These are phyloP conservation scores for Fusarium pseudonygamai DNA, from an alignment of 2,329 filamentous ascomycete genomes.

Conservation along the genomic window DNA sequence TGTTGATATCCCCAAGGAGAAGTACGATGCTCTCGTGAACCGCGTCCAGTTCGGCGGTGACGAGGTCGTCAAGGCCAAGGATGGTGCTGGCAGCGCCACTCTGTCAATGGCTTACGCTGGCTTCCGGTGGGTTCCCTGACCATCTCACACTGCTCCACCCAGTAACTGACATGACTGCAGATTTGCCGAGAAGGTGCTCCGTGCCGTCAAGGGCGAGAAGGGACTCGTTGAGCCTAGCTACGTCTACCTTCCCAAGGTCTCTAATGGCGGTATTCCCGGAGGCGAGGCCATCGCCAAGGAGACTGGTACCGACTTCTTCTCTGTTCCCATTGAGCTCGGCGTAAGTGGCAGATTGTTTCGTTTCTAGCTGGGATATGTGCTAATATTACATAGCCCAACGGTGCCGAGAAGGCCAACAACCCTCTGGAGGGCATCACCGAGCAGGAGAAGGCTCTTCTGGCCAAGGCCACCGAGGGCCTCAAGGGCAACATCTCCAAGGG, in stretches of 20 bases:
- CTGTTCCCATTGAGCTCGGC: conserved; percentile 93
- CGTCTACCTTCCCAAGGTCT: conserved; percentile 78
- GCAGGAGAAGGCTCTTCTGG: conserved; percentile 88
- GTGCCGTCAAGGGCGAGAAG: conserved; percentile 87
- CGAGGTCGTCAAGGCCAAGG: conserved; percentile 95
- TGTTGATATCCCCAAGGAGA: conserved; percentile 85
- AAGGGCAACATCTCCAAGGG: conserved; percentile 96
- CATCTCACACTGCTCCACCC: background rate
- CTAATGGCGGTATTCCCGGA: conserved; percentile 65
- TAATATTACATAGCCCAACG: conserved; percentile 69
- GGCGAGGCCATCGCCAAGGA: conserved; percentile 87
- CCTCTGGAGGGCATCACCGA: conserved; percentile 80
- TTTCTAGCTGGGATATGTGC: conserved; percentile 38
- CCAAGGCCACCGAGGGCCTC: conserved; percentile 78
- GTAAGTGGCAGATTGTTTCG: conserved; percentile 64
- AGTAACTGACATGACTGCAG: conserved; percentile 54
- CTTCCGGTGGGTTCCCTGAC: conserved; percentile 70
- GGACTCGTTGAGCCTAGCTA: conserved; percentile 94
- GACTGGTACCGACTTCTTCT: conserved; percentile 92
- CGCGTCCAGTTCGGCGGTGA: conserved; percentile 99
- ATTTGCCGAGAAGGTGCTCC: conserved; percentile 94
- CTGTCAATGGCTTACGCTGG: conserved; percentile 96
- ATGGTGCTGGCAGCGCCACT: conserved; percentile 88
- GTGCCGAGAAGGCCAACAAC: conserved; percentile 87
- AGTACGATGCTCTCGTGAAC: conserved; percentile 90